phyloP scores from a whole-genome alignment of 2,329 filamentous ascomycete species.

The Venturia asperata region DNA sequence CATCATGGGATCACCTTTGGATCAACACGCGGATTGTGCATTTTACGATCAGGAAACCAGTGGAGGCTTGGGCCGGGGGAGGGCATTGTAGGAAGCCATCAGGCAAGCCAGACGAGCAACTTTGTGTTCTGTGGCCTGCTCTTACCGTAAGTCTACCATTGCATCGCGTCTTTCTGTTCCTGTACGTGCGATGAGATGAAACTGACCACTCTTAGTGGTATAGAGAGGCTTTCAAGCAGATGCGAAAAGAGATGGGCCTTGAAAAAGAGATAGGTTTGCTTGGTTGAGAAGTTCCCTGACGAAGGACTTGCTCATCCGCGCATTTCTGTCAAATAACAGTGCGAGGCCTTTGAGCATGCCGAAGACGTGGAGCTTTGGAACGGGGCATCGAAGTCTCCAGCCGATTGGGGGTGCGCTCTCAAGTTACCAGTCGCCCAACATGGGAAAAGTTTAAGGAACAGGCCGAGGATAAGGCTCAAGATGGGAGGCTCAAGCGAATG shows the following conservation, averaged over 20 bases:
- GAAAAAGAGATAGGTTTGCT: conserved; percentile 12
- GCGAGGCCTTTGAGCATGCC: not conserved
- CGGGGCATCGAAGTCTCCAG: not conserved
- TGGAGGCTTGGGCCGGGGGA: not conserved
- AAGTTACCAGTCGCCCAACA: not conserved
- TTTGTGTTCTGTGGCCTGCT: not conserved
- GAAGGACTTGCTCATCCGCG: not conserved
- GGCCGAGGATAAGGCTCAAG: not conserved
- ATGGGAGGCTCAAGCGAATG: not conserved
- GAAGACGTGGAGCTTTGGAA: not conserved
- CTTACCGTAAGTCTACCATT: not conserved
- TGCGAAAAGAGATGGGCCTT: conserved; percentile 6
- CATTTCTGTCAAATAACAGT: not conserved
- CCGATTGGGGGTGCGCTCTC: not conserved
- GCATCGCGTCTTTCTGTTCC: not conserved
- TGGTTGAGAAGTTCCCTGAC: not conserved
- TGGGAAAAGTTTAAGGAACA: not conserved
- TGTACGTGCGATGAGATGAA: too few relatives aligned
- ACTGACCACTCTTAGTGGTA: conserved; percentile 1
- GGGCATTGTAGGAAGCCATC: conserved; percentile 2
- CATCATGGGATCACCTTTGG: conserved; percentile 12
- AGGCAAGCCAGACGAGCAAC: not conserved
- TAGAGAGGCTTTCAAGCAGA: not conserved
- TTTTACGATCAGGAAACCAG: conserved; percentile 14
- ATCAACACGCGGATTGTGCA: conserved; percentile 8